A percentile compares a stretch with the other conserved stretches of the same genome.
Evolutionary conservation across 1,284 basidiomycete species (phyloP).

Genomic region (Mycosarcoma mackinlayi): DNA sequence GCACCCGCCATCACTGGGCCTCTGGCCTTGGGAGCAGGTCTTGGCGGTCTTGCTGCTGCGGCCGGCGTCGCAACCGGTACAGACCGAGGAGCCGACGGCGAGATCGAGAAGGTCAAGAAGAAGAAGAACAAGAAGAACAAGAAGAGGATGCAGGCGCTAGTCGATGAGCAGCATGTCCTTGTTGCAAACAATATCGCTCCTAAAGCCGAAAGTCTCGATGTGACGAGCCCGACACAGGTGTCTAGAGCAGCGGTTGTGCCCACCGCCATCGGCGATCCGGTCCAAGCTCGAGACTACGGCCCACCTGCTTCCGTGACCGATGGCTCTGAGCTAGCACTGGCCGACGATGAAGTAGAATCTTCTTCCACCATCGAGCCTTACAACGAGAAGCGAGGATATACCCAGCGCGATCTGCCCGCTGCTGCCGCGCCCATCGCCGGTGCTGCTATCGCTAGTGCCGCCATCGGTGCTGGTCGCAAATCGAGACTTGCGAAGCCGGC

Average conservation of each 20-base stretch:
- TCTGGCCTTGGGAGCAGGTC: slow-evolving; percentile 25
- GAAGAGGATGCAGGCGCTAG: slow-evolving; percentile 1
- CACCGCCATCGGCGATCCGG: neutral
- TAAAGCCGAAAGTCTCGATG: neutral
- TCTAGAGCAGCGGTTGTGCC: slow-evolving; percentile 12
- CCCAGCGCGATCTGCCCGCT: slow-evolving; percentile 31
- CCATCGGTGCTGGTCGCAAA: slow-evolving; percentile 10
- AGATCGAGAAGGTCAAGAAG: slow-evolving; percentile 24
- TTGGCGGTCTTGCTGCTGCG: slow-evolving; percentile 35
- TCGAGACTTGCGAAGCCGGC: slow-evolving; percentile 16
- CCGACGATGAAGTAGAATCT: slow-evolving; percentile 25
- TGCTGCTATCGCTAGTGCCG: slow-evolving; percentile 4
- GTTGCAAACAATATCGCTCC: slow-evolving; percentile 6
- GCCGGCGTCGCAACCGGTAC: slow-evolving; percentile 18
- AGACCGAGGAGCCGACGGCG: slow-evolving; percentile 1
- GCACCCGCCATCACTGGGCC: slow-evolving; percentile 26
- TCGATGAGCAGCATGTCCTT: slow-evolving; percentile 8
- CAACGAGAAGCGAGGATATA: slow-evolving; percentile 32
- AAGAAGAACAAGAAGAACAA: slow-evolving; percentile 33
- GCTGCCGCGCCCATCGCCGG: slow-evolving; percentile 15
- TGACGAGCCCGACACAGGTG: neutral
- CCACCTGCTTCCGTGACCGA: slow-evolving; percentile 16
- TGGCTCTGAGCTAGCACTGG: slow-evolving; percentile 18
- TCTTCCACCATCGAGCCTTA: slow-evolving; percentile 16
- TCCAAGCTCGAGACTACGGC: slow-evolving; percentile 29